Base-by-base conservation (phyloP, 176 grass and related monocot species). In the Bothriochloa decipiens region DNA sequence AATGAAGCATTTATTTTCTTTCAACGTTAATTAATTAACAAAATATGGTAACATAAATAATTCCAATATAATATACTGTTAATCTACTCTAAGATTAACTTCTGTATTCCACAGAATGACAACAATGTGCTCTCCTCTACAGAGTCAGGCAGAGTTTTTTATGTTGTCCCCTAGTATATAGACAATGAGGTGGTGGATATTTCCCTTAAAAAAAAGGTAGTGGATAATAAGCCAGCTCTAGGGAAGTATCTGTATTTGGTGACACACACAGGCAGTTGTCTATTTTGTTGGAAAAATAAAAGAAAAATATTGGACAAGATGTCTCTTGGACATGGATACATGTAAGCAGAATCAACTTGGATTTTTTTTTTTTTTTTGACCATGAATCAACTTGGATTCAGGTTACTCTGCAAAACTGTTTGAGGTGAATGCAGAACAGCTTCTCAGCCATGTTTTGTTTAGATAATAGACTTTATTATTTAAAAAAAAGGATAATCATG, bases 1-100 rank as follows among this genome's bases (percentile, higher is more conserved):
- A 66, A 84, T 61, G 27, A n/a, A 68, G 49, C 49, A 75, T 85
- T 62, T 61, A 47, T 69, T 74, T 3, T 4, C 46, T 41, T 69
- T 69, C 14, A 28, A 52, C 25, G 37, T 84, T 66, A 42, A 57
- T 22, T 37, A 70, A 11, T 16, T 4, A 35, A 35, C 33, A 22
- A 68, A 47, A 68, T 69, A 70, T 69, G 66, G 27, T 60, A 68
- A 41, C 18, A 71, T 25, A 75, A 78, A 72, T 15, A 63, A n/a
- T 32, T 11, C 28, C 5, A 12, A 72, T 50, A 65, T 7, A 67
- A 45, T 74, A 3, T 43, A 23, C 7, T 69, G 17, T 84, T 55
- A 55, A 55, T 55, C 52, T 55, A 55, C 53, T 57, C 53, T 57
- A 57, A 3, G 39, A 66, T 50, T 65, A 74, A 50, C 12, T 49